Evolutionary conservation across 2,329 filamentous ascomycete species (phyloP).

Genomic region (Aspergillus jensenii): DNA sequence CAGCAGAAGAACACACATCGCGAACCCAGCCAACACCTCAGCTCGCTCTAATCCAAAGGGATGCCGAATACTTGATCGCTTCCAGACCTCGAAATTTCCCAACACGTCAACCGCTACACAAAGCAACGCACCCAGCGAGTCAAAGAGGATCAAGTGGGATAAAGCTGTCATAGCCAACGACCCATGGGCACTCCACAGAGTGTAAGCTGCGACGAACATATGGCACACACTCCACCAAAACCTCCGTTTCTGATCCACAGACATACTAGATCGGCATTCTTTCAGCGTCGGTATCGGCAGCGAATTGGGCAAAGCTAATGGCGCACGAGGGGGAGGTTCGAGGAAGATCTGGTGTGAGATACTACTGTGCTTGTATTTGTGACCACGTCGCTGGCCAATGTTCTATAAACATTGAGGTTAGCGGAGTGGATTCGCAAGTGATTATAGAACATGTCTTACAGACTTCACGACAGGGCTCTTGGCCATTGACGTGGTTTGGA

Average conservation of each 20-base stretch:
- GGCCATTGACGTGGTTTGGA: slow-evolving; percentile 77
- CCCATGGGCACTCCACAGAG: slow-evolving; percentile 81
- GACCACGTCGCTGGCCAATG: slow-evolving; percentile 85
- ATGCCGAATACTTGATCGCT: slow-evolving; percentile 84
- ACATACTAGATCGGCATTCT: slow-evolving; percentile 89
- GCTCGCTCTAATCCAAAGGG: slow-evolving; percentile 89
- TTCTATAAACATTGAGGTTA: slow-evolving; percentile 55
- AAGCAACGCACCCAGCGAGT: slow-evolving; percentile 85
- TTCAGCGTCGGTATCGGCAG: slow-evolving; percentile 85
- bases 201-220: slow-evolving; percentile 75
- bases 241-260: slow-evolving; percentile 76
- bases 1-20: slow-evolving; percentile 92
- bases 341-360: slow-evolving; percentile 97
- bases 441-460: slow-evolving; percentile 42
- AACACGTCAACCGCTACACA: slow-evolving; percentile 92
- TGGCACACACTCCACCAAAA: slow-evolving; percentile 91
- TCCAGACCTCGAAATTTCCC: slow-evolving; percentile 97
- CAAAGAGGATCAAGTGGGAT: slow-evolving; percentile 91
- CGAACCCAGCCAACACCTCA: slow-evolving; percentile 92
- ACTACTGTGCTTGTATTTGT: slow-evolving; percentile 97
- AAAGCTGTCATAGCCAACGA: slow-evolving; percentile 89
- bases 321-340: slow-evolving; percentile 80
- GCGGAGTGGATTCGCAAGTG: slow-evolving; percentile 8
- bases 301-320: slow-evolving; percentile 84
- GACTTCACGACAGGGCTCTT: slow-evolving; percentile 72